A percentile compares a stretch with the other conserved stretches of the same genome.
Evolutionary conservation across 2,329 filamentous ascomycete species (phyloP).

Genomic region (Furcasterigmium furcatum): DNA sequence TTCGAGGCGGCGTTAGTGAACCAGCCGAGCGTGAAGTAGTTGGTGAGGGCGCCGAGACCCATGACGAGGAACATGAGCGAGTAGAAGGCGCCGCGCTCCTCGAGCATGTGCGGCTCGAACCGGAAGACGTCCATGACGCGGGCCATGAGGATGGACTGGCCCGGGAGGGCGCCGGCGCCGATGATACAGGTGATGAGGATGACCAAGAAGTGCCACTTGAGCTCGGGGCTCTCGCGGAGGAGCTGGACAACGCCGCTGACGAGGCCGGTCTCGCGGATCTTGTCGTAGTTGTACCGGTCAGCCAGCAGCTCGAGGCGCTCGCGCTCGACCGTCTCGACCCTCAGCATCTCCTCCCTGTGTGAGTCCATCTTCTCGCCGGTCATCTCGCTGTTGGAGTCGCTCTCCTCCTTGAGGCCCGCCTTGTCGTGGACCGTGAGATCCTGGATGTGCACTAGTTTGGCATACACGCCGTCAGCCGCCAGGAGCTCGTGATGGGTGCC

Average conservation of each 20-base stretch:
- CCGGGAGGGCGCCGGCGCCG: conserved; percentile 26
- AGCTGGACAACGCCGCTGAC: conserved; percentile 26
- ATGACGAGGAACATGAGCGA: conserved; percentile 24
- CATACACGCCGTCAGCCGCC: conserved; percentile 9
- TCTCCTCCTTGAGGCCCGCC: neutral
- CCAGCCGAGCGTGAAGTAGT: conserved; percentile 16
- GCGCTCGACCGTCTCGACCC: conserved; percentile 12
- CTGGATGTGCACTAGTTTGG: conserved; percentile 16
- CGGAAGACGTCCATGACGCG: conserved; percentile 28
- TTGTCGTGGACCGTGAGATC: conserved; percentile 6
- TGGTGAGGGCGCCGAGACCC: conserved; percentile 14
- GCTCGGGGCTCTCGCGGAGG: conserved; percentile 30
- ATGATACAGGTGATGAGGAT: neutral
- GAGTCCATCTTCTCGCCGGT: neutral
- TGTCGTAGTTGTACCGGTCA: conserved; percentile 32
- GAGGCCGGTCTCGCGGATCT: conserved; percentile 24
- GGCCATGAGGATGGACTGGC: conserved; percentile 37
- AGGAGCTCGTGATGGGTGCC: conserved; percentile 18
- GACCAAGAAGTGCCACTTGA: conserved; percentile 25
- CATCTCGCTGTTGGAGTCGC: conserved; percentile 11
- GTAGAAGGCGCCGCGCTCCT: conserved; percentile 33
- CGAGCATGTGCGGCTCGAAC: conserved; percentile 13
- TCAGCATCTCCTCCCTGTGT: neutral
- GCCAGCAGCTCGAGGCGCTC: conserved; percentile 25
- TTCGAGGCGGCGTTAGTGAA: conserved; percentile 19